A percentile compares a stretch with the other conserved stretches of the same genome.
These are phyloP conservation scores for Taxillus chinensis DNA, from an alignment of 164 flowering plant species.

Conservation along the genomic window DNA sequence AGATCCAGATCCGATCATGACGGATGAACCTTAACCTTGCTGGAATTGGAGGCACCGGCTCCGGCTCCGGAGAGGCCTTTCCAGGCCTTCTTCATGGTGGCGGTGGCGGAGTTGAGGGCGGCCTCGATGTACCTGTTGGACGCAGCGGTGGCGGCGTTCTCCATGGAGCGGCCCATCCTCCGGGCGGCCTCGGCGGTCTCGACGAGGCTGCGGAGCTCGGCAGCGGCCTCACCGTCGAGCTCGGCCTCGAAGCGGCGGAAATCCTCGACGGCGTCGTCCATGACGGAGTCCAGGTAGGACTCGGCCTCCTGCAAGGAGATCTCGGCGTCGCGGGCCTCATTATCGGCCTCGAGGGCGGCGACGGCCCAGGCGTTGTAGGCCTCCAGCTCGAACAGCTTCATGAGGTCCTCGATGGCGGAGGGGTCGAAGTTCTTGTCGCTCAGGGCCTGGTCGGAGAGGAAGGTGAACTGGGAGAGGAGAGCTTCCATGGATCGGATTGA, in stretches of 20 bases:
- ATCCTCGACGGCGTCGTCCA: constrained; percentile 73
- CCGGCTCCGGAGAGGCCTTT: constrained; percentile 31
- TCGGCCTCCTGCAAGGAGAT: constrained; percentile 50
- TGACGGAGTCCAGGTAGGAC: constrained; percentile 44
- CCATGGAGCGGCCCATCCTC: constrained; percentile 43
- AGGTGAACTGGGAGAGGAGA: constrained; percentile 58
- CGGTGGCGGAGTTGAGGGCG: constrained; percentile 50
- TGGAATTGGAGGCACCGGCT: constrained; percentile 16
- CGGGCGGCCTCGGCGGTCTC: constrained; percentile 36
- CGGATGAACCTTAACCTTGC: constrained; percentile 76
- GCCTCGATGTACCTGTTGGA: constrained; percentile 66
- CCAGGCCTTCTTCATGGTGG: constrained; percentile 63
- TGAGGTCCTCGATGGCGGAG: constrained; percentile 53
- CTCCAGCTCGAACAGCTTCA: constrained; percentile 72
- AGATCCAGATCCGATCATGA: constrained; percentile 17
- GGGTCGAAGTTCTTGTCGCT: constrained; percentile 74
- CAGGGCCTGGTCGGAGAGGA: constrained; percentile 58
- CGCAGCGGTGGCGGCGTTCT: constrained; percentile 41
- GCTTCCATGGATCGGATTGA: constrained; percentile 42
- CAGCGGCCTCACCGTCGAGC: constrained; percentile 23
- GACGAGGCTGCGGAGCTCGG: constrained; percentile 33
- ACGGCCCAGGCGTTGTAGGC: constrained; percentile 74
- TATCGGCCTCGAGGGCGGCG: constrained; percentile 33
- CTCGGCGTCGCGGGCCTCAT: constrained; percentile 44
- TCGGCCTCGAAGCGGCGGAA: constrained; percentile 53